phyloP scores from a whole-genome alignment of 495 filamentous ascomycete species.

The Xylaria curta region DNA sequence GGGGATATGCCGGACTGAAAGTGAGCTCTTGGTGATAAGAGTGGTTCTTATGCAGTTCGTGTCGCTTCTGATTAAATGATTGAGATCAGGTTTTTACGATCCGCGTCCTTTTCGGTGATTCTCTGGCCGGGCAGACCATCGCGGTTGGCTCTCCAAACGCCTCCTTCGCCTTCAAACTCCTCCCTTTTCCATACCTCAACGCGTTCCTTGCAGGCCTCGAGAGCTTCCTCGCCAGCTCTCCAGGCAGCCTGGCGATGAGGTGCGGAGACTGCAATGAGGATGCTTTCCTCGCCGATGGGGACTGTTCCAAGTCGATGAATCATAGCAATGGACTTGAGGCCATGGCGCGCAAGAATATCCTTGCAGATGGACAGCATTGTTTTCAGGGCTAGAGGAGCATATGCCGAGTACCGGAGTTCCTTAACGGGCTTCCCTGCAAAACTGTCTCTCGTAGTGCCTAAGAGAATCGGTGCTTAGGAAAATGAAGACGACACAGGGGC shows the following conservation, averaged over 20 bases:
- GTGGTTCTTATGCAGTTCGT: too few relatives aligned
- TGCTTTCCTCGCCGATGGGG: conserved; percentile 88
- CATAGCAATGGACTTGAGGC: conserved; percentile 73
- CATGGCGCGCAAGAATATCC: conserved; percentile 62
- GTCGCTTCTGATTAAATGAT: neutral
- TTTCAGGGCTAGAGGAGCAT: conserved; percentile 74
- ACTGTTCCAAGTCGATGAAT: conserved; percentile 87
- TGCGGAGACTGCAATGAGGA: conserved; percentile 85
- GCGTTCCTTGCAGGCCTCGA: conserved; percentile 83
- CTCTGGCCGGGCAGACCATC: conserved; percentile 68
- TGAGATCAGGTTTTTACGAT: neutral
- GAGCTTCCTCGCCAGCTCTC: conserved; percentile 85
- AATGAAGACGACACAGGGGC: conserved; percentile 9
- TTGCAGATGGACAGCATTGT: conserved; percentile 75
- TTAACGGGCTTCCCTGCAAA: conserved; percentile 77
- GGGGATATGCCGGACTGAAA: neutral
- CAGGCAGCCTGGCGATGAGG: conserved; percentile 90
- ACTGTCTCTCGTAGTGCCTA: conserved; percentile 86
- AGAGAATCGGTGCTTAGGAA: conserved; percentile 24
- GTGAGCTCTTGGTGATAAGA: too few relatives aligned
- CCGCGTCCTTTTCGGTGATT: conserved; percentile 34
- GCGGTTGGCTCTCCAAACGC: conserved; percentile 90
- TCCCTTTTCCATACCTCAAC: conserved; percentile 97
- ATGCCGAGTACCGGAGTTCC: conserved; percentile 83
- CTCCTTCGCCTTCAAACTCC: conserved; percentile 79